phyloP scores from a whole-genome alignment of 371 early-diverging fungal genomes.

The Actinomortierella wolfii region DNA sequence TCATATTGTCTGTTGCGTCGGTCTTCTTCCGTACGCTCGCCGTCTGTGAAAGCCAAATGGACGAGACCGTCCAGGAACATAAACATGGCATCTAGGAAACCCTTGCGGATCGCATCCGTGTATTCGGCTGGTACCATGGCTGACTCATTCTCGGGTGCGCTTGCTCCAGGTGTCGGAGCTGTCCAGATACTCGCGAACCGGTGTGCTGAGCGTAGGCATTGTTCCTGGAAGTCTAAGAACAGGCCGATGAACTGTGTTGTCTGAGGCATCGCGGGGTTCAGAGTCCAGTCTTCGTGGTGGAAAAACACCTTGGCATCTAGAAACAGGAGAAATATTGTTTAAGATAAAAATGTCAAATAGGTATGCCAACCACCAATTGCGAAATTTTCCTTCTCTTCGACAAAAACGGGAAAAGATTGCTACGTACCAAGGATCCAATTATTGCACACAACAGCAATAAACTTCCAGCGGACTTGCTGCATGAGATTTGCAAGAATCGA shows the following conservation, averaged over 20 bases:
- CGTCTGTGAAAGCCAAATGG: slow-evolving; percentile 64
- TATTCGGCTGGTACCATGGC: slow-evolving; percentile 40
- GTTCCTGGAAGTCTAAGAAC: slow-evolving; percentile 75
- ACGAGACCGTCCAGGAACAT: slow-evolving; percentile 76
- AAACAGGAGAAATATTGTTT: slow-evolving; percentile 16
- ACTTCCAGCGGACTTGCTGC: slow-evolving; percentile 59
- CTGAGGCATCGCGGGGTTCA: slow-evolving; percentile 74
- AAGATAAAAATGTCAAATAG: slow-evolving; percentile 5
- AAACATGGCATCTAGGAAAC: slow-evolving; percentile 68
- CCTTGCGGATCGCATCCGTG: slow-evolving; percentile 61
- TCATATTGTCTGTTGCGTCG: slow-evolving; percentile 48
- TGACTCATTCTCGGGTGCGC: slow-evolving; percentile 15
- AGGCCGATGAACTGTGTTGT: slow-evolving; percentile 66
- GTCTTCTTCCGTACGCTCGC: slow-evolving; percentile 10
- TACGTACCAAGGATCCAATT: slow-evolving; percentile 61
- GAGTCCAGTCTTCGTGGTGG: slow-evolving; percentile 85
- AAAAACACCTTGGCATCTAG: slow-evolving; percentile 81
- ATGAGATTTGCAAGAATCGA: slow-evolving; percentile 57
- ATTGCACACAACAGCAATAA: slow-evolving; percentile 58
- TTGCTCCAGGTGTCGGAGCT: slow-evolving; percentile 49
- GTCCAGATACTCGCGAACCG: slow-evolving; percentile 61
- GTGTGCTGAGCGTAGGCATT: slow-evolving; percentile 67
- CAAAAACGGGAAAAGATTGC: slow-evolving; percentile 5
- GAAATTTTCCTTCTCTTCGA: slow-evolving; percentile 33
- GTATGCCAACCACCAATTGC: slow-evolving; percentile 22